A percentile compares a stretch with the other conserved stretches of the same genome.
Evolutionary conservation across 179 eudicot species (phyloP).

Genomic region (Vitellaria paradoxa): DNA sequence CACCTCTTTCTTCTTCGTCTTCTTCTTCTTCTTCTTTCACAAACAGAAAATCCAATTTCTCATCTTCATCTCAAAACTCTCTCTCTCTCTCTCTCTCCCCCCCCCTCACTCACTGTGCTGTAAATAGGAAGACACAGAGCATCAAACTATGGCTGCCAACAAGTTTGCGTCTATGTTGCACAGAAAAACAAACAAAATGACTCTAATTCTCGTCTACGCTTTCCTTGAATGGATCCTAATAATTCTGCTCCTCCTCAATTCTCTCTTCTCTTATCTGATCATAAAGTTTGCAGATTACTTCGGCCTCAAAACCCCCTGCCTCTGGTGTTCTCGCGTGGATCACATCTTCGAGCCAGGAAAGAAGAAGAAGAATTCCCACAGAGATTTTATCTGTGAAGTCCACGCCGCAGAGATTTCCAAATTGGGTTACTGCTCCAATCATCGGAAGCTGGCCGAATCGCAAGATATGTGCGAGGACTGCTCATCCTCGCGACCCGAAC

Average conservation of each 20-base stretch:
- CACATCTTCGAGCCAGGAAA: constrained; percentile 50
- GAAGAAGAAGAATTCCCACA: constrained; percentile 40
- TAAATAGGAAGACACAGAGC: neutral
- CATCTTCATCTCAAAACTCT: no score
- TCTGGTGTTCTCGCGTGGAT: constrained; percentile 73
- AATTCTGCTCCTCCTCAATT: constrained; percentile 64
- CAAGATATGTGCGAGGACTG: constrained; percentile 76
- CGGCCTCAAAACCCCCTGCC: constrained; percentile 74
- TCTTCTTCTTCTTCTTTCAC: no score
- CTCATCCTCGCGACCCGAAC: constrained; percentile 41
- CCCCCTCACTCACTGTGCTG: no score
- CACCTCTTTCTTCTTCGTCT: no score
- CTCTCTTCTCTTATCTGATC: constrained; percentile 67
- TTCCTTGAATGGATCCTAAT: constrained; percentile 81
- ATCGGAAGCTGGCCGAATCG: constrained; percentile 50
- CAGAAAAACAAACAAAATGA: constrained; percentile 60
- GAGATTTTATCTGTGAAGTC: constrained; percentile 61
- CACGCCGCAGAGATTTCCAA: constrained; percentile 69
- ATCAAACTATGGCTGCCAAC: constrained; percentile 54
- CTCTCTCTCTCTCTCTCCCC: no score
- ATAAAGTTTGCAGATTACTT: constrained; percentile 73
- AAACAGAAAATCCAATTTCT: no score
- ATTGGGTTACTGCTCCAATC: constrained; percentile 55
- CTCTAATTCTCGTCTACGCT: constrained; percentile 55
- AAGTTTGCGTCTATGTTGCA: constrained; percentile 65